These are phyloP conservation scores for Dichomitus squalens DNA, from an alignment of 1,284 basidiomycete species.

Conservation along the genomic window DNA sequence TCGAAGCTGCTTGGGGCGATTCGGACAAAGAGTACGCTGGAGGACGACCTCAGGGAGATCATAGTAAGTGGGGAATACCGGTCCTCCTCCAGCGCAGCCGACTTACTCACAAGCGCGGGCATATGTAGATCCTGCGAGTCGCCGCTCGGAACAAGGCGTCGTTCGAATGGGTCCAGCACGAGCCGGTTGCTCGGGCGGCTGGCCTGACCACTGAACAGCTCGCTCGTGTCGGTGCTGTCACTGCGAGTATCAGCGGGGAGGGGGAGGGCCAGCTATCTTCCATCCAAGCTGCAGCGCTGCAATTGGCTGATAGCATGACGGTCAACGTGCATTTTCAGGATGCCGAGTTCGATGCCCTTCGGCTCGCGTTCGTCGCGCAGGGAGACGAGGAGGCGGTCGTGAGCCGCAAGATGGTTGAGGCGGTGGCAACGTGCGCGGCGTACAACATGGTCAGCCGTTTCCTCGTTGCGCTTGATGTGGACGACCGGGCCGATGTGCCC, in stretches of 20 bases:
- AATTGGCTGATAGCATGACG: conserved; percentile 1
- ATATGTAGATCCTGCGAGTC: not conserved
- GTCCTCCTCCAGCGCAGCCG: too few relatives aligned
- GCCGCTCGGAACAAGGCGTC: not conserved
- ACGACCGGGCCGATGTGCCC: not conserved
- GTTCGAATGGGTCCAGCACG: conserved; percentile 3
- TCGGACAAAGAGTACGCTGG: conserved; percentile 23
- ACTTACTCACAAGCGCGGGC: not conserved
- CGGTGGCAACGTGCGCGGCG: not conserved
- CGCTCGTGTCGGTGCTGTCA: not conserved
- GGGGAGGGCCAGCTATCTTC: not conserved
- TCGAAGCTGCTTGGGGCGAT: conserved; percentile 20
- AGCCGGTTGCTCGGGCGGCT: not conserved
- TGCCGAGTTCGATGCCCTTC: not conserved
- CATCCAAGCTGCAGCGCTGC: not conserved
- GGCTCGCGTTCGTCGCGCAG: not conserved
- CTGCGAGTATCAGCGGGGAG: not conserved
- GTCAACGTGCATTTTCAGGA: not conserved
- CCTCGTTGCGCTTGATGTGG: not conserved
- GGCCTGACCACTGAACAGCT: not conserved
- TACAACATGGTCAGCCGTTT: conserved; percentile 3
- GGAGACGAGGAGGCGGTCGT: not conserved
- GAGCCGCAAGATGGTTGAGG: conserved; percentile 1
- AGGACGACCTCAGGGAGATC: conserved; percentile 27
- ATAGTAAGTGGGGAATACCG: conserved; percentile 14